Conservation (phyloP, 2,329 filamentous ascomycete genomes). For the Chalaropsis thielavioides region DNA sequence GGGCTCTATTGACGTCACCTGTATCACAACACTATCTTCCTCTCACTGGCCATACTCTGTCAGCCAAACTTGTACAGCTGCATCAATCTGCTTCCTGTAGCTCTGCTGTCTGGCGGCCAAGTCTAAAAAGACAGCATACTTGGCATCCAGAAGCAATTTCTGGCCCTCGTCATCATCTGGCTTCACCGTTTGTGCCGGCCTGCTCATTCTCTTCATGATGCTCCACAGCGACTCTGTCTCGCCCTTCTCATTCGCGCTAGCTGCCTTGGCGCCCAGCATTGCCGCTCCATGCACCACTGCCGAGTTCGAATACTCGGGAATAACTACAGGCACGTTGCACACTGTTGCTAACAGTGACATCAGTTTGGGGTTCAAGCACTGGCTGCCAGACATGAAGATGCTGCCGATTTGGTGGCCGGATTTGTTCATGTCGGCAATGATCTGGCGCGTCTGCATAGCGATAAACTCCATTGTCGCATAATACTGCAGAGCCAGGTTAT, state of each 20-base stretch:
- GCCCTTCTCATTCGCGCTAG: conserved; percentile 49
- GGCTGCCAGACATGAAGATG: conserved; percentile 97
- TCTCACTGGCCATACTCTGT: conserved; percentile 15
- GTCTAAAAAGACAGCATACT: conserved; percentile 93
- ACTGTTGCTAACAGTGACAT: conserved; percentile 85
- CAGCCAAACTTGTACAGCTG: conserved; percentile 27
- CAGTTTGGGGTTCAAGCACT: conserved; percentile 88
- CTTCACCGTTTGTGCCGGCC: conserved; percentile 71
- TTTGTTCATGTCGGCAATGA: conserved; percentile 84
- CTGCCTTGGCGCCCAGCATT: conserved; percentile 97
- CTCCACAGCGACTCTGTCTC: conserved; percentile 82
- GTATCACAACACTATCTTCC: not conserved
- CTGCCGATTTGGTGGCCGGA: conserved; percentile 75
- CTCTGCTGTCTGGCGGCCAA: conserved; percentile 74
- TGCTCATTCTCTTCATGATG: conserved; percentile 97
- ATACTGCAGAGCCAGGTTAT: conserved; percentile 81
- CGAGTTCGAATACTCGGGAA: conserved; percentile 85
- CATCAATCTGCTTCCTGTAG: conserved; percentile 68
- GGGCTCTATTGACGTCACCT: not conserved
- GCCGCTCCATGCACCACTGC: conserved; percentile 96
- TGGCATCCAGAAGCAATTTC: conserved; percentile 67
- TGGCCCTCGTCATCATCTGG: conserved; percentile 58
- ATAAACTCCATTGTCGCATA: conserved; percentile 98
- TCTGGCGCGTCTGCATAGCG: conserved; percentile 89
- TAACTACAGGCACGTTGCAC: conserved; percentile 83